These are phyloP conservation scores for Leptographium flavum DNA, from an alignment of 2,329 filamentous ascomycete species.

Conservation along the genomic window DNA sequence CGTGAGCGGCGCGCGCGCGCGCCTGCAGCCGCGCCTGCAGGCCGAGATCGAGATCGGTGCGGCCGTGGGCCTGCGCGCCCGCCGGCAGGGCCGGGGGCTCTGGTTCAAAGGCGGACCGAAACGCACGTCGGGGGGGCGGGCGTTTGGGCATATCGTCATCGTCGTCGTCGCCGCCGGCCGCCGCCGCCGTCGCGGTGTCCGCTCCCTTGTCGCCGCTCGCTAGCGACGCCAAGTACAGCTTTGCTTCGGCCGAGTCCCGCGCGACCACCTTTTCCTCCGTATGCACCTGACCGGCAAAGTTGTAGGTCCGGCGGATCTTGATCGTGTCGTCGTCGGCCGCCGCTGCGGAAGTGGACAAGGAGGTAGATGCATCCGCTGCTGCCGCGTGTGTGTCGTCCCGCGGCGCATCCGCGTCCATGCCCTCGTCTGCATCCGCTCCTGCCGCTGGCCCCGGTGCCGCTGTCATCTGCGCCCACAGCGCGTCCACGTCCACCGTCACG, in stretches of 20 bases:
- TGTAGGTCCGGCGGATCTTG: slow-evolving; percentile 57
- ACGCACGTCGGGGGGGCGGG: slow-evolving; percentile 37
- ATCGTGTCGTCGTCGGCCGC: slow-evolving; percentile 27
- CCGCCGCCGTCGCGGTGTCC: neutral
- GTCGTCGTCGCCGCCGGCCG: slow-evolving; percentile 10
- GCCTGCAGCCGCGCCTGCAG: slow-evolving; percentile 36
- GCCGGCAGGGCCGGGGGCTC: slow-evolving; percentile 11
- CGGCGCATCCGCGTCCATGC: neutral
- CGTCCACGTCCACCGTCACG: slow-evolving; percentile 58
- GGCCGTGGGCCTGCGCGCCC: slow-evolving; percentile 13
- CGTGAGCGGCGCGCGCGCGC: slow-evolving; percentile 24
- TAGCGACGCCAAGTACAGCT: slow-evolving; percentile 43
- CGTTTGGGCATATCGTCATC: slow-evolving; percentile 20
- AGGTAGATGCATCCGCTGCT: slow-evolving; percentile 11
- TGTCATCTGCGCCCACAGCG: slow-evolving; percentile 55
- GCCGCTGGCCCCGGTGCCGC: neutral
- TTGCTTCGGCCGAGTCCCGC: slow-evolving; percentile 50
- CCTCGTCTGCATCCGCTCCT: neutral
- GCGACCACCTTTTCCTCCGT: slow-evolving; percentile 58
- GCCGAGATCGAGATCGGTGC: slow-evolving; percentile 45
- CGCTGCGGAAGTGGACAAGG: neutral
- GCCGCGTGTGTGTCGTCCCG: neutral
- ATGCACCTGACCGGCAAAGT: slow-evolving; percentile 59
- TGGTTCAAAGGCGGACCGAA: slow-evolving; percentile 50
- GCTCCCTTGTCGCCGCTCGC: slow-evolving; percentile 10